These are phyloP conservation scores for Lathyrus aphaca DNA, from an alignment of 306 rosid genomes.

Conservation along the genomic window DNA sequence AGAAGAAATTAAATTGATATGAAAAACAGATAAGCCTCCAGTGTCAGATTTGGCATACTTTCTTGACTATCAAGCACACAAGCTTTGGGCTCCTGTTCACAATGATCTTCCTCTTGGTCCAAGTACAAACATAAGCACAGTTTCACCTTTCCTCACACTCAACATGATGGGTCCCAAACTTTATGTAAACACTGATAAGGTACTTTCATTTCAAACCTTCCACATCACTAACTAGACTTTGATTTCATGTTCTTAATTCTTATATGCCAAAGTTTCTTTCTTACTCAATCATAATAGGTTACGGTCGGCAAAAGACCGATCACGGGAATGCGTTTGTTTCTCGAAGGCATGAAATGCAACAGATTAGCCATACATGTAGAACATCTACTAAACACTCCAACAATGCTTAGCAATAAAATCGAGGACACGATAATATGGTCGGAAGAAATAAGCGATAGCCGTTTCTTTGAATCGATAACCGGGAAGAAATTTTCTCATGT, in stretches of 20 bases:
- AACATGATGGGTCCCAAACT: slow-evolving; percentile 85
- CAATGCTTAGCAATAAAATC: slow-evolving; percentile 52
- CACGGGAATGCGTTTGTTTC: slow-evolving; percentile 86
- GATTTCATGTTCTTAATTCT: background rate
- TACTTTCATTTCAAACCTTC: slow-evolving; percentile 31
- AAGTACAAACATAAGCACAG: slow-evolving; percentile 52
- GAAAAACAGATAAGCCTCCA: slow-evolving; percentile 80
- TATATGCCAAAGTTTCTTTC: background rate
- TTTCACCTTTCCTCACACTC: slow-evolving; percentile 63
- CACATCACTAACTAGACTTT: background rate
- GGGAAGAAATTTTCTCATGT: slow-evolving; percentile 71
- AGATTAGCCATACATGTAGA: slow-evolving; percentile 88
- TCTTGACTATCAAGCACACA: slow-evolving; percentile 84
- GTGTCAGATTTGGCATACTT: slow-evolving; percentile 75
- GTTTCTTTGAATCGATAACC: slow-evolving; percentile 60
- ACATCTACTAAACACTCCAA: slow-evolving; percentile 68
- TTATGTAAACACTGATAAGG: slow-evolving; percentile 65
- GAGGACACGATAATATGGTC: slow-evolving; percentile 63
- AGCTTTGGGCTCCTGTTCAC: slow-evolving; percentile 86
- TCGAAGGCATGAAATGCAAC: slow-evolving; percentile 92
- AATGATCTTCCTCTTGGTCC: slow-evolving; percentile 78
- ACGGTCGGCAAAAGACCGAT: slow-evolving; percentile 70
- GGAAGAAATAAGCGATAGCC: slow-evolving; percentile 54
- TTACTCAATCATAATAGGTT: slow-evolving; percentile 49
- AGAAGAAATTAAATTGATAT: background rate